Evolutionary conservation across 805 yeast species (phyloP), one percentile per base, ranked within the genome.

Genomic region (Wickerhamiella occidentalis): DNA sequence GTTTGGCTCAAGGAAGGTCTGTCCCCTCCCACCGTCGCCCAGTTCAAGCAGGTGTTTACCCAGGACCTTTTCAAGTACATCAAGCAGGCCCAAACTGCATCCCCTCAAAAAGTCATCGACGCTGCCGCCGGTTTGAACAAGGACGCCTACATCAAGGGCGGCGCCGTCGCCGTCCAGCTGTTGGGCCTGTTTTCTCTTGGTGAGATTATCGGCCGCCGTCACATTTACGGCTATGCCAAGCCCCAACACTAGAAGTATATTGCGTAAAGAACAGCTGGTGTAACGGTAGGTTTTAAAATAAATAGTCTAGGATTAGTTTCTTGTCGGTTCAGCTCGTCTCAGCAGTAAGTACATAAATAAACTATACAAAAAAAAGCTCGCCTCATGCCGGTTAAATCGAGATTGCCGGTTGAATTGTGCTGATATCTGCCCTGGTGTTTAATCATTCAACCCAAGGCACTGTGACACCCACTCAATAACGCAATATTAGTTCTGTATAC

Each of bases 151-250:
- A 67, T 78, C 59, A 79, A 77, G 69, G 83, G 75, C 65, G 81
- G 82, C 59, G 81, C 88, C 35, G 79, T 78, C 69, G 80, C 79
- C 58, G 70, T 87, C 58, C 98, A 92, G 72, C 70, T 90, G 50
- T 72, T 85, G 57, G 98, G 96, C 56, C 76, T 88, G 66, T 92
- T 87, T 70, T 79, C 96, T 23, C 74, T 90, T 43, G 98, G 98
- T 65, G 98, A 92, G 76, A 79, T 88, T 59, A 75, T 92, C 63
- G 98, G 98, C 64, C 86, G 97, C 76, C 83, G 97, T 75, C 79
- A 84, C 62, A 60, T 92, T 53, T 84, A 87, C 63, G 96, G 96
- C 58, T 48, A 52, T 22, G 45, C 40, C 40, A 30, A 47, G 40
- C 49, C 47, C 35, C 30, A 48, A 33, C 38, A 35, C 28, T 33